These are phyloP conservation scores for Tolypocladium guangdongense DNA, from an alignment of 2,329 filamentous ascomycete genomes.

Conservation along the genomic window DNA sequence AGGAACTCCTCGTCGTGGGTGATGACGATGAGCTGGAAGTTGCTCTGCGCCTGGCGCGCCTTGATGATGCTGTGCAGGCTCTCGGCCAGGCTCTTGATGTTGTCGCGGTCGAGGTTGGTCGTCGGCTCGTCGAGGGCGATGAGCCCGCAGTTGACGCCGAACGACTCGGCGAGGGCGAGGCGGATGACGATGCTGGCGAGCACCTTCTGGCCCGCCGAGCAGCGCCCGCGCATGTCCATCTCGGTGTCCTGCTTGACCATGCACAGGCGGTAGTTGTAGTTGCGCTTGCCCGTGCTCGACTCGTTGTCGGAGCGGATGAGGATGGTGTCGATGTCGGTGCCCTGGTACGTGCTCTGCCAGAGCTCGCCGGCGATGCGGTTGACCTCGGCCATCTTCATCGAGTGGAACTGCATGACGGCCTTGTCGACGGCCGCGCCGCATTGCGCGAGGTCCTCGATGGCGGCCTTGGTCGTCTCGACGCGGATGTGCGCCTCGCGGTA, in stretches of 20 bases:
- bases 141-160: constrained; percentile 89
- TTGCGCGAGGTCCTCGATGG: constrained; percentile 77
- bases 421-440: constrained; percentile 82
- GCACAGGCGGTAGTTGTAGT: constrained; percentile 93
- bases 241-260: constrained; percentile 97
- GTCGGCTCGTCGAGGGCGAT: constrained; percentile 97
- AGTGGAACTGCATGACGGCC: constrained; percentile 95
- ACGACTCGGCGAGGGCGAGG: constrained; percentile 88
- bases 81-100: constrained; percentile 80
- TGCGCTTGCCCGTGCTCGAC: constrained; percentile 58
- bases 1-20: constrained; percentile 98
- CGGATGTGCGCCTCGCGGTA: constrained; percentile 85
- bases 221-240: constrained; percentile 98
- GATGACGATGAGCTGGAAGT: constrained; percentile 97
- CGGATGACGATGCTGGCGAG: constrained; percentile 96
- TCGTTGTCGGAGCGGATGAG: constrained; percentile 90
- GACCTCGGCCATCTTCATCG: constrained; percentile 96
- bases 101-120: constrained; percentile 90
- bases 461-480: constrained; percentile 84
- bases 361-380: constrained; percentile 90
- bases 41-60: constrained; percentile 70
- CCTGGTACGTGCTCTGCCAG: constrained; percentile 96
- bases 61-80: constrained; percentile 82
- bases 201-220: constrained; percentile 93
- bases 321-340: constrained; percentile 94